These are phyloP conservation scores for Rhododendron griersonianum DNA, from an alignment of 148 eudicot genomes.

Conservation along the genomic window DNA sequence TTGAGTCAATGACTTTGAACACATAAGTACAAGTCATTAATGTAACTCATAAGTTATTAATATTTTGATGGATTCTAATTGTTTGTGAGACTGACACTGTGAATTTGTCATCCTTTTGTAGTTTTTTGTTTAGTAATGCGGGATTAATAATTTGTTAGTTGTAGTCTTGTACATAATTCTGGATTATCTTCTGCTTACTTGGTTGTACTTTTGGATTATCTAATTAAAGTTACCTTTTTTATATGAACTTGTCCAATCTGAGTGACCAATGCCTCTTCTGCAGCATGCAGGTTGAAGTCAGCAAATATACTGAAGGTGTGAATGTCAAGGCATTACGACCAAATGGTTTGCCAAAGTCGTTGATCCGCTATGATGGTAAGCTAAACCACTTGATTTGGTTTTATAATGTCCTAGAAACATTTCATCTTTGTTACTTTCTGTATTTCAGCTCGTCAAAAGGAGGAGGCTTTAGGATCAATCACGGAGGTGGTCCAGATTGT, in stretches of 20 bases:
- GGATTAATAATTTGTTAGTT: not conserved
- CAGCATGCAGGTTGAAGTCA: conserved; percentile 99
- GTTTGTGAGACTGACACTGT: not conserved
- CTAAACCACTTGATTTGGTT: not conserved
- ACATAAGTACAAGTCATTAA: not conserved
- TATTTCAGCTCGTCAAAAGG: conserved; percentile 92
- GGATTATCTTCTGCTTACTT: not conserved
- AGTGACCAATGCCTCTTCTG: conserved; percentile 14
- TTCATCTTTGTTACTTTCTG: conserved; percentile 10
- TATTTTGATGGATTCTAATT: not conserved
- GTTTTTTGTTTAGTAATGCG: not conserved
- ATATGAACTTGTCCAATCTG: conserved; percentile 5
- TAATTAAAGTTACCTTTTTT: not conserved
- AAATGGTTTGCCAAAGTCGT: conserved; percentile 85
- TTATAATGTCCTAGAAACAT: conserved; percentile 5
- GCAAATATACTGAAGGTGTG: conserved; percentile 93
- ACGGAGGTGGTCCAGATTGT: conserved; percentile 90
- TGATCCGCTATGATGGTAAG: conserved; percentile 94
- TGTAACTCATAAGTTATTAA: not conserved
- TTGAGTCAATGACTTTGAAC: not conserved
- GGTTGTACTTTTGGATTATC: not conserved
- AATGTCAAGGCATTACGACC: conserved; percentile 80
- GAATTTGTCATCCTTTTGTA: not conserved
- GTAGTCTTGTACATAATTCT: not conserved
- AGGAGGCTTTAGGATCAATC: conserved; percentile 81